Conservation (phyloP, 495 filamentous ascomycete species). For the Neurospora cerealis region DNA sequence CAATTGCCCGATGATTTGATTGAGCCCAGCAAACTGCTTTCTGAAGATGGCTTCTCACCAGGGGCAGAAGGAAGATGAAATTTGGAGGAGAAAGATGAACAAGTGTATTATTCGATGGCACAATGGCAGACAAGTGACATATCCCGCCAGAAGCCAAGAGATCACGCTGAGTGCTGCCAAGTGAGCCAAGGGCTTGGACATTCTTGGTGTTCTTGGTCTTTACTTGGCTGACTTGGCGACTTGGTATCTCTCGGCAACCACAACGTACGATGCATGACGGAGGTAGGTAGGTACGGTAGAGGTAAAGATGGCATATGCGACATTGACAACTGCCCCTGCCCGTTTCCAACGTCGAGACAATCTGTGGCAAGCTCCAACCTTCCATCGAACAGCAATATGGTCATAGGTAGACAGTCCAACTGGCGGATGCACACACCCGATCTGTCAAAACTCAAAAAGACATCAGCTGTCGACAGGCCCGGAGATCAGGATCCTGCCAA, state of each 20-base stretch:
- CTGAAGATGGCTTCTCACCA: background rate
- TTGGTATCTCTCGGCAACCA: background rate
- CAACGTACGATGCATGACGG: background rate
- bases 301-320: background rate
- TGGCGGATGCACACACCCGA: background rate
- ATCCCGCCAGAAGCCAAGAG: background rate
- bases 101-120: background rate
- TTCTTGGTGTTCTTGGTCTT: background rate
- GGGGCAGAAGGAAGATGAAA: background rate
- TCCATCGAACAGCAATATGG: background rate
- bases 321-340: background rate
- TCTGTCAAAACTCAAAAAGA: background rate
- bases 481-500: background rate
- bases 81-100: background rate
- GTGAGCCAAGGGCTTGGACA: background rate
- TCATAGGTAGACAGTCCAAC: background rate
- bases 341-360: background rate
- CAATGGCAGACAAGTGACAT: background rate
- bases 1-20: background rate
- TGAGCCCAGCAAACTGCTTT: background rate
- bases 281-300: background rate
- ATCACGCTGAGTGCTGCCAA: background rate
- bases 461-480: background rate
- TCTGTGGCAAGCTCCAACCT: background rate
- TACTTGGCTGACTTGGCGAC: background rate